Evolutionary conservation across 1,139 yeast genomes (phyloP).

Genomic region (Scheffersomyces titani): DNA sequence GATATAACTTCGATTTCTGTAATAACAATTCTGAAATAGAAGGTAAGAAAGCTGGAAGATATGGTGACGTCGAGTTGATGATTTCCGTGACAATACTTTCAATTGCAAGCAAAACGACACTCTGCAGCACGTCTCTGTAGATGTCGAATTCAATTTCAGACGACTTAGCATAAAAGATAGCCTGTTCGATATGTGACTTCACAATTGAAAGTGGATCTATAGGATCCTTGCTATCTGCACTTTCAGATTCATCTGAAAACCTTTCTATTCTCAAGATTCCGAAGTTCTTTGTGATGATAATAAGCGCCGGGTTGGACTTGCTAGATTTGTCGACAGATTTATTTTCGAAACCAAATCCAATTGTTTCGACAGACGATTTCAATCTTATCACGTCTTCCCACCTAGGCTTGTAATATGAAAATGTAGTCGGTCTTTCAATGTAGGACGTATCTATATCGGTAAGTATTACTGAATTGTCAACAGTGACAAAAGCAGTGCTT

Average conservation of each 20-base stretch:
- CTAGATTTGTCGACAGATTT: conserved; percentile 15
- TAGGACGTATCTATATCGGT: conserved; percentile 58
- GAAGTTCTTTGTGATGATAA: conserved; percentile 53
- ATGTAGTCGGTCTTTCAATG: conserved; percentile 23
- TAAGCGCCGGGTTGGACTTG: conserved; percentile 40
- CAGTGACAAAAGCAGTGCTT: conserved; percentile 62
- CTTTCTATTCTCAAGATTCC: conserved; percentile 69
- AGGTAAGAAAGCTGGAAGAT: conserved; percentile 32
- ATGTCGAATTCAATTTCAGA: conserved; percentile 57
- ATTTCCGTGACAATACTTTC: conserved; percentile 54
- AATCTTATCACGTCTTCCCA: conserved; percentile 81
- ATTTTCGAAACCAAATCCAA: conserved; percentile 63
- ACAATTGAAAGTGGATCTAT: conserved; percentile 42
- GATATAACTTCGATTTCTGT: conserved; percentile 25
- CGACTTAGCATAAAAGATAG: conserved; percentile 58
- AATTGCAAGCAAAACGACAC: conserved; percentile 51
- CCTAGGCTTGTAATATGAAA: conserved; percentile 52
- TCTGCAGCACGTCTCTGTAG: conserved; percentile 30
- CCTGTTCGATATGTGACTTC: conserved; percentile 80
- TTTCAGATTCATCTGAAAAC: conserved; percentile 23
- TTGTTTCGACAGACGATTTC: conserved; percentile 50
- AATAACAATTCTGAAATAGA: conserved; percentile 26
- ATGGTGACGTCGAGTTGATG: conserved; percentile 44
- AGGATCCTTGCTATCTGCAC: conserved; percentile 7
- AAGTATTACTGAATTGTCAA: conserved; percentile 63